phyloP scores from a whole-genome alignment of 2,329 filamentous ascomycete genomes.

The Calonectria pseudoturangicola region DNA sequence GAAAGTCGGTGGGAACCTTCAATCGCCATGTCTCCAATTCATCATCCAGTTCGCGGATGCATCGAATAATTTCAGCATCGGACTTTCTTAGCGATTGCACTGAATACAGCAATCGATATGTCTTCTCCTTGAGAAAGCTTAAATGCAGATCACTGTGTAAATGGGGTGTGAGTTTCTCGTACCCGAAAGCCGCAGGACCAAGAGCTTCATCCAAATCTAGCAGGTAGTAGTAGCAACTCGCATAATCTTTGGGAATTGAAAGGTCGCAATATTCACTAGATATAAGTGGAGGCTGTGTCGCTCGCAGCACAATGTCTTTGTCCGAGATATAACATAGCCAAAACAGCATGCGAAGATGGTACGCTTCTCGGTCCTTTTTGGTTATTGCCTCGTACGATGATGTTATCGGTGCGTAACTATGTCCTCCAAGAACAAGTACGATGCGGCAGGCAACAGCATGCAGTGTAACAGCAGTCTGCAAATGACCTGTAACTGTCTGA shows the following conservation, averaged over 20 bases:
- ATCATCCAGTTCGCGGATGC: background rate
- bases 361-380: background rate
- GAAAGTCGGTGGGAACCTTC: background rate
- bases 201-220: background rate
- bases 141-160: background rate
- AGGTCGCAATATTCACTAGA: background rate
- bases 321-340: background rate
- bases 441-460: background rate
- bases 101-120: constrained; percentile 2
- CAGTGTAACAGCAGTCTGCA: background rate
- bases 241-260: constrained; percentile 6
- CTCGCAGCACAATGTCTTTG: background rate
- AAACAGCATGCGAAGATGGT: background rate
- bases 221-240: background rate
- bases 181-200: background rate
- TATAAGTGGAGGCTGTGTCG: background rate
- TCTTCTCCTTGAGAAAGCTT: background rate
- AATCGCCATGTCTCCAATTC: background rate
- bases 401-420: background rate
- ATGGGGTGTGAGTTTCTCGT: background rate
- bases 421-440: background rate
- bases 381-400: background rate
- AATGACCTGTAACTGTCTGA: background rate
- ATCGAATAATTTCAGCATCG: constrained; percentile 2
- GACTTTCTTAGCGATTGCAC: background rate